Percentiles rank a stretch among this genome's conserved stretches.
phyloP scores from a whole-genome alignment of 2,329 filamentous ascomycete species.

The Colletotrichum tabaci region DNA sequence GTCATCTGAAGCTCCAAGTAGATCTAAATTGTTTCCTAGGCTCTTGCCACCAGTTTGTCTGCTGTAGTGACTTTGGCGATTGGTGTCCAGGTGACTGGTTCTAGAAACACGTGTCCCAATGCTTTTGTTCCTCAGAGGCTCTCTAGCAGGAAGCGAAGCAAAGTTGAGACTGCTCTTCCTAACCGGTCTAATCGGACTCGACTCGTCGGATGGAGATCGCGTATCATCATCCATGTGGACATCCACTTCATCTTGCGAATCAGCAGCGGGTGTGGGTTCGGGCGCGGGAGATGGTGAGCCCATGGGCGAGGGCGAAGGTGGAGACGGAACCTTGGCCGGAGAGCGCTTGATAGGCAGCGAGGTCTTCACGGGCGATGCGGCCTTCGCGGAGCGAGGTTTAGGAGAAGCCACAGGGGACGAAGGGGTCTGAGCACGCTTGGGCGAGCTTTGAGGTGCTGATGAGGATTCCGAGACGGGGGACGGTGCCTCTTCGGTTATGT shows the following conservation, averaged over 20 bases:
- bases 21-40: constrained; percentile 64
- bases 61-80: constrained; percentile 81
- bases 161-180: constrained; percentile 97
- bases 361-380: constrained; percentile 44
- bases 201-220: constrained; percentile 75
- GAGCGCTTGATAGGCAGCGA: constrained; percentile 43
- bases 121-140: constrained; percentile 90
- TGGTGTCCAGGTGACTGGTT: constrained; percentile 83
- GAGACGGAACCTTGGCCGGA: constrained; percentile 46
- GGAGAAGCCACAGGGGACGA: constrained; percentile 43
- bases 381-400: constrained; percentile 44
- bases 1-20: constrained; percentile 61
- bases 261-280: constrained; percentile 18
- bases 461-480: constrained; percentile 40
- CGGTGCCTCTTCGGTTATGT: constrained; percentile 32
- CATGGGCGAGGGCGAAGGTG: constrained; percentile 21
- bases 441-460: constrained; percentile 43
- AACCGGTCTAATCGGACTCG: constrained; percentile 81
- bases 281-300: constrained; percentile 21
- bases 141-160: constrained; percentile 90
- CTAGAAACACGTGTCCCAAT: constrained; percentile 81
- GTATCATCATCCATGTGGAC: constrained; percentile 61
- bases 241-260: constrained; percentile 40
- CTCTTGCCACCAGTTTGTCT: constrained; percentile 82
- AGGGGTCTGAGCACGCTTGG: constrained; percentile 17